These are phyloP conservation scores for Fusarium euwallaceae DNA, from an alignment of 2,329 filamentous ascomycete genomes.

Conservation along the genomic window DNA sequence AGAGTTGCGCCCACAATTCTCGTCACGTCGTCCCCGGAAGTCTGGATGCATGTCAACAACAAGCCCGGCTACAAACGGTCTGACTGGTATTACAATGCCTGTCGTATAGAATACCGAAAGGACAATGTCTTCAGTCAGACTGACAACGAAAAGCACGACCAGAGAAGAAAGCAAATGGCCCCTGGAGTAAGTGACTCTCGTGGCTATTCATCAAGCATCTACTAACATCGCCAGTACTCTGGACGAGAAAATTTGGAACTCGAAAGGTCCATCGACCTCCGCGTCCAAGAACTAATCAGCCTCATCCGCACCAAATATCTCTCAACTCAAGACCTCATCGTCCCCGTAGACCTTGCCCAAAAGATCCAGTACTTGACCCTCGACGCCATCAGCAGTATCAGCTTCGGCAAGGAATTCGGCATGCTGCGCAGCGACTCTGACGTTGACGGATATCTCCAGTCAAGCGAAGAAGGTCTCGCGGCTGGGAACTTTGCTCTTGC, in stretches of 20 bases:
- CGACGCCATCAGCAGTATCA: slow-evolving; percentile 66
- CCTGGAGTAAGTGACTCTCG: slow-evolving; percentile 57
- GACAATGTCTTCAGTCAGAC: slow-evolving; percentile 68
- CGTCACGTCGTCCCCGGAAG: slow-evolving; percentile 62
- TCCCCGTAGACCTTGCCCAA: slow-evolving; percentile 60
- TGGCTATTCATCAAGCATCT: accelerated
- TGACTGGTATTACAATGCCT: slow-evolving; percentile 60
- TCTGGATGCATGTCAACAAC: slow-evolving; percentile 59
- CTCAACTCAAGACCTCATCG: slow-evolving; percentile 45
- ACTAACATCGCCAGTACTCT: slow-evolving; percentile 59
- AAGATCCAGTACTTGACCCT: slow-evolving; percentile 65
- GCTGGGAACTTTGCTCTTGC: slow-evolving; percentile 46
- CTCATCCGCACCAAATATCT: slow-evolving; percentile 62
- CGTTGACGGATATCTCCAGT: slow-evolving; percentile 55
- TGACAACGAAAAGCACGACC: slow-evolving; percentile 61
- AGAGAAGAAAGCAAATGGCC: slow-evolving; percentile 62
- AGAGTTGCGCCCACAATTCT: slow-evolving; percentile 61
- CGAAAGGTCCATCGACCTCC: slow-evolving; percentile 62
- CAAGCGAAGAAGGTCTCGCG: slow-evolving; percentile 50
- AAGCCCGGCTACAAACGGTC: slow-evolving; percentile 57
- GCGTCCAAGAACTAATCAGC: slow-evolving; percentile 58
- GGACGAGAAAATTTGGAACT: slow-evolving; percentile 66
- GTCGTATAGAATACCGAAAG: slow-evolving; percentile 61
- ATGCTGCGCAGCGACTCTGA: slow-evolving; percentile 62
- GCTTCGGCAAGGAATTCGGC: slow-evolving; percentile 64